Percentiles rank a stretch among this genome's conserved stretches.
phyloP scores from a whole-genome alignment of 202 grass and related monocot genomes.

The Brachypodium distachyon region DNA sequence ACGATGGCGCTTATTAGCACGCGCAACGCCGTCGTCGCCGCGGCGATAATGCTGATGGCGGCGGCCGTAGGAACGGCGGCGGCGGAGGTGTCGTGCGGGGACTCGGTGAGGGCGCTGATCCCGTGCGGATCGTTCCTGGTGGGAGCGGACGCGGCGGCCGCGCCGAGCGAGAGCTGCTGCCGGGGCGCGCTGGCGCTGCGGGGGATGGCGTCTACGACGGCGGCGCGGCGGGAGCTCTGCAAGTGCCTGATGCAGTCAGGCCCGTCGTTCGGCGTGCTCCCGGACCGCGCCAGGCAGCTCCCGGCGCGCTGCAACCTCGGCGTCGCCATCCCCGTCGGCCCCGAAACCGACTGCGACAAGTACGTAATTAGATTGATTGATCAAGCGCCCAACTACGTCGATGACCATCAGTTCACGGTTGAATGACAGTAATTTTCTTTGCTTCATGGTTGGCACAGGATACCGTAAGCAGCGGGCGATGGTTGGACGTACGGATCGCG shows the following conservation, averaged over 20 bases:
- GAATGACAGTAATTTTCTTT: no score
- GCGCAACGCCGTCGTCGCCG: background rate
- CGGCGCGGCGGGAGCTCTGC: slow-evolving; percentile 32
- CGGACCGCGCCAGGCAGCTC: slow-evolving; percentile 27
- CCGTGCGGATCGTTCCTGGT: slow-evolving; percentile 46
- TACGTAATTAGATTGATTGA: no score
- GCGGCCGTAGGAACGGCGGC: background rate
- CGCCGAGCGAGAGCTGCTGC: slow-evolving; percentile 41
- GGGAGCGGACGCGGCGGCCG: background rate
- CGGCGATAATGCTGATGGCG: background rate
- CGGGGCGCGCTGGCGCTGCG: slow-evolving; percentile 27
- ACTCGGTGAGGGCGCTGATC: slow-evolving; percentile 39
- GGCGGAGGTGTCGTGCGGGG: slow-evolving; percentile 23
- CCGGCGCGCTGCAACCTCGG: slow-evolving; percentile 35
- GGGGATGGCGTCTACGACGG: slow-evolving; percentile 22
- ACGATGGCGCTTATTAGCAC: background rate
- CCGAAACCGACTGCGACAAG: slow-evolving; percentile 34
- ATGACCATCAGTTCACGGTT: no score
- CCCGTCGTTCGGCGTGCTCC: slow-evolving; percentile 50
- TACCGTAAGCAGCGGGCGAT: background rate
- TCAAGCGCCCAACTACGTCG: no score
- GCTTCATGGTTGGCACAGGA: background rate
- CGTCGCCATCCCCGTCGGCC: slow-evolving; percentile 31
- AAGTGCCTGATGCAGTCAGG: slow-evolving; percentile 42
- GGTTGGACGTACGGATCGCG: no score